Base-by-base conservation (phyloP, 768 basidiomycete species). In the Porpolomopsis calyptriformis region DNA sequence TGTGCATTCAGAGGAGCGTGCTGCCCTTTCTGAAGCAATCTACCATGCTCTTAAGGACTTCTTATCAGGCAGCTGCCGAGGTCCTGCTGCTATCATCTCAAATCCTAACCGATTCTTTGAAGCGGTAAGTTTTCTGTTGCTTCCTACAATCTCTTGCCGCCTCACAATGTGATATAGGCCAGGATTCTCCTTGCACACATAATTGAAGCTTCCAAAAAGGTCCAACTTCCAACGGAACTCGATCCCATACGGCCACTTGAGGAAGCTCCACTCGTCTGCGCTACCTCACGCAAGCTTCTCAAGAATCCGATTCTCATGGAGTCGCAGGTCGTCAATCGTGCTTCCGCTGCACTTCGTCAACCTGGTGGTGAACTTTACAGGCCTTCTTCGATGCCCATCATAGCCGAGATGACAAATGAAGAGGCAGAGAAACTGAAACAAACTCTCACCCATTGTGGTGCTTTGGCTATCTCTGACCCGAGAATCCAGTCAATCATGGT, bases 11-110 rank as follows among this genome's bases (percentile, higher is more conserved):
- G 46, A 59, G 29, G 60, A 58, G 42, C 53, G 56, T 45, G 55
- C 58, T 10, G 58, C 58, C 7, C 47, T 61, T 6, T 42, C 58
- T 6, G 53, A 56, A 29, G 47, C 55, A 1, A 20, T 61, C 7
- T 61, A 54, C 35, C 49, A 55, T 23, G 51, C 53, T 18, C 27
- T 61, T 24, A 45, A 46, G 24, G 58, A 55, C n/a, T 59, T 59
- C 29, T 31, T 47, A 8, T 47, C 46, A 14, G 14, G 14, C 18
- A n/a, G 38, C 20, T 50, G 52, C n/a, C 22, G 19, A 2, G 33
- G 49, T 5, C 57, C 60, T 0, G 29, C 8, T 1, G 54, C 49
- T 1, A 57, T 61, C 27, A 47, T 43, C 12, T 34, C 16, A 4
- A 45, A 51, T 36, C 26, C 46, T 7, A 37, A 33, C 12, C 54